Percentiles rank a stretch among this genome's conserved stretches.
phyloP scores from a whole-genome alignment of 2,329 filamentous ascomycete genomes.

The Aspergillus japonicus region DNA sequence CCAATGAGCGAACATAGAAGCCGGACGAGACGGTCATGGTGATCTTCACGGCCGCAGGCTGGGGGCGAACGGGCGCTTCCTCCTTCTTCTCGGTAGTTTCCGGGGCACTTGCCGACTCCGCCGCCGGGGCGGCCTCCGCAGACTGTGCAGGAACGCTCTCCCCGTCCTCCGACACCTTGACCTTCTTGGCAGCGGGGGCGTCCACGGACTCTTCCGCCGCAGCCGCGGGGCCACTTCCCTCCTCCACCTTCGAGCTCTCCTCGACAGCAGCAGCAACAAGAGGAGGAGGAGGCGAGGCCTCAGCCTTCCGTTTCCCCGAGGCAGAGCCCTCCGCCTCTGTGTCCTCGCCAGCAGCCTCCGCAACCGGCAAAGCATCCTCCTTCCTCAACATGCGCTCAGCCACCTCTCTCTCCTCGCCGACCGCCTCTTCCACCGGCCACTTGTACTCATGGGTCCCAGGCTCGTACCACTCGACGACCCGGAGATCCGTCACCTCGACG shows the following conservation, averaged over 20 bases:
- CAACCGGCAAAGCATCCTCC: conserved; percentile 28
- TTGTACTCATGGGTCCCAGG: conserved; percentile 75
- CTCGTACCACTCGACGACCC: conserved; percentile 80
- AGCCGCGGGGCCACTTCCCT: conserved; percentile 10
- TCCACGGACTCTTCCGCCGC: too few relatives aligned
- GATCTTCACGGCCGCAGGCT: conserved; percentile 72
- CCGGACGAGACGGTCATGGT: conserved; percentile 92
- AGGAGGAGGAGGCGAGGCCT: conserved; percentile 20
- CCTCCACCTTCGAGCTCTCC: conserved; percentile 22
- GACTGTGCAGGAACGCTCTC: conserved; percentile 19
- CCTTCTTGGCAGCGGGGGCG: conserved; percentile 27
- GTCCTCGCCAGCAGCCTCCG: conserved; percentile 24
- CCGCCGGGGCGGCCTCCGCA: neutral
- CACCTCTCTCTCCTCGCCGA: conserved; percentile 69
- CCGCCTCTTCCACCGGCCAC: conserved; percentile 78
- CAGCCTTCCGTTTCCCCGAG: conserved; percentile 36
- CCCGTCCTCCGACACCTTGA: conserved; percentile 31
- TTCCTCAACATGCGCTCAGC: conserved; percentile 64
- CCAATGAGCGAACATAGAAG: conserved; percentile 93
- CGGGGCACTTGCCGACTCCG: neutral
- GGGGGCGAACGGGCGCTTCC: conserved; percentile 14
- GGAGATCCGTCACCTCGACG: conserved; percentile 74
- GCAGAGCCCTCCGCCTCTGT: conserved; percentile 14
- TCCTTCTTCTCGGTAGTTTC: neutral
- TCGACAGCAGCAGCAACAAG: neutral